These are phyloP conservation scores for Xylaria sp. DNA, from an alignment of 495 filamentous ascomycete species.

Conservation along the genomic window DNA sequence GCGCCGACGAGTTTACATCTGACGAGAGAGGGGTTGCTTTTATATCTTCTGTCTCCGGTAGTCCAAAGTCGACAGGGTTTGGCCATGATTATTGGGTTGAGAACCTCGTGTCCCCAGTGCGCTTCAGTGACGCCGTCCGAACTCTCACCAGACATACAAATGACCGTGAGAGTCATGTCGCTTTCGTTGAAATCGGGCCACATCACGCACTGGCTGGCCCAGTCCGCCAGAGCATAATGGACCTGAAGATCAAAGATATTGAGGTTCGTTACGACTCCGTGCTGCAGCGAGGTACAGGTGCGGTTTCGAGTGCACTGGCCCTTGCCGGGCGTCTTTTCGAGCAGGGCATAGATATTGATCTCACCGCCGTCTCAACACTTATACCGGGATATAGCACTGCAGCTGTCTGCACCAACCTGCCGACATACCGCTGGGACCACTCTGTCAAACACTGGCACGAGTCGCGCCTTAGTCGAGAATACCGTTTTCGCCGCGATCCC, in stretches of 20 bases:
- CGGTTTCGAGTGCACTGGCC: slow-evolving; percentile 36
- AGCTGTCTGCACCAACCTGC: slow-evolving; percentile 36
- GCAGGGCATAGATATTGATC: slow-evolving; percentile 28
- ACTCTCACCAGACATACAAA: background rate
- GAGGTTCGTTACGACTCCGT: slow-evolving; percentile 30
- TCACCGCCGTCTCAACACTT: too few species aligned
- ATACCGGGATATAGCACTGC: slow-evolving; percentile 22
- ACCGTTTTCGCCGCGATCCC: slow-evolving; percentile 47
- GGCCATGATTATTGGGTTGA: background rate
- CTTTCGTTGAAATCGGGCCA: slow-evolving; percentile 38
- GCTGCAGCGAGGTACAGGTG: slow-evolving; percentile 43
- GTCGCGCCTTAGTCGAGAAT: slow-evolving; percentile 46
- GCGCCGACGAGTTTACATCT: background rate
- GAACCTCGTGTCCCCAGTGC: slow-evolving; percentile 6
- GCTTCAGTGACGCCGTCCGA: slow-evolving; percentile 2
- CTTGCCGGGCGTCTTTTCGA: slow-evolving; percentile 42
- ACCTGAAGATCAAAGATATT: slow-evolving; percentile 16
- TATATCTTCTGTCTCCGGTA: background rate
- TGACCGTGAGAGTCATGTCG: background rate
- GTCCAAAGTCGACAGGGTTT: background rate
- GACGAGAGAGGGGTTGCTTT: background rate
- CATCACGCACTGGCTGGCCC: slow-evolving; percentile 55
- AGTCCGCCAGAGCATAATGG: slow-evolving; percentile 51
- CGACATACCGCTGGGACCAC: slow-evolving; percentile 55
- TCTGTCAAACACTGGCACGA: slow-evolving; percentile 50